These are phyloP conservation scores for Boletus edulis DNA, from an alignment of 768 basidiomycete species.

Conservation along the genomic window DNA sequence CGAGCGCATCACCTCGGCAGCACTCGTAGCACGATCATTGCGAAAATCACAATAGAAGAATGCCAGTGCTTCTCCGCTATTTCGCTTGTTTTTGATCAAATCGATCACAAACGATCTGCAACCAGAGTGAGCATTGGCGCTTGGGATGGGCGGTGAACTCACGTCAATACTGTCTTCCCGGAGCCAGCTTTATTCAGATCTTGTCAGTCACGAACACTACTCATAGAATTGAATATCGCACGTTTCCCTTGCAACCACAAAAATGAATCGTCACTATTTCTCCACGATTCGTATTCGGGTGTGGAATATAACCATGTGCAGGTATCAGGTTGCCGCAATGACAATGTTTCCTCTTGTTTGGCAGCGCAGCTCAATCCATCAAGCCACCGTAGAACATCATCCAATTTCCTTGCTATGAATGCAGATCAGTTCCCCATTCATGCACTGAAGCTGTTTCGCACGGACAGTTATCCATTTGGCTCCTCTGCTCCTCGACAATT, in stretches of 20 bases:
- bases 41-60: constrained; percentile 24
- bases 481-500: background rate
- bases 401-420: constrained; percentile 4
- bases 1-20: constrained; percentile 11
- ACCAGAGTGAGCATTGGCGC: background rate
- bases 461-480: too few relatives aligned
- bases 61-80: background rate
- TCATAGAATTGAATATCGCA: background rate
- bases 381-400: constrained; percentile 8
- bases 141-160: background rate
- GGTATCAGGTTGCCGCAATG: constrained; percentile 15
- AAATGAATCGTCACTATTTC: background rate
- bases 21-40: background rate
- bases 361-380: constrained; percentile 9
- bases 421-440: background rate
- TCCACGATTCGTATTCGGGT: constrained; percentile 6
- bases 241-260: constrained; percentile 20
- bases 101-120: constrained; percentile 10
- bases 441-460: too few relatives aligned
- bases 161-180: constrained; percentile 20
- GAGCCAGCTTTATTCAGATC: constrained; percentile 9
- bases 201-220: background rate
- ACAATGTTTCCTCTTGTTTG: constrained; percentile 11
- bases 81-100: background rate
- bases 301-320: constrained; percentile 8